Base-by-base conservation (phyloP, 495 filamentous ascomycete species). In the Amniculicola lignicola region DNA sequence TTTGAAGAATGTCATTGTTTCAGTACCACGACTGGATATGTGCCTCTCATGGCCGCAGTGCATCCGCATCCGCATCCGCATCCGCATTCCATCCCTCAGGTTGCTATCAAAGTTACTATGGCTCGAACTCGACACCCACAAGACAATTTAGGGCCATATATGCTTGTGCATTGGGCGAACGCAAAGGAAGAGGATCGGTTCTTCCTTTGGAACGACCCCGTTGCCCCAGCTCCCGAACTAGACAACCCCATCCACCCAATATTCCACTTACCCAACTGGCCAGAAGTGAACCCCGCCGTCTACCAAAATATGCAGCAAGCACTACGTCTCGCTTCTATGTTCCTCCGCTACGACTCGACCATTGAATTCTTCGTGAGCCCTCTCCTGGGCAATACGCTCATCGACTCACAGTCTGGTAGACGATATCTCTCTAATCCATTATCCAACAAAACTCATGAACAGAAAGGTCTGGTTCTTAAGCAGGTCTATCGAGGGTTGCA, bases 321-420 rank as follows among this genome's bases (percentile, higher is more conserved):
- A 12, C 60, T 63, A 27, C 60, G 50, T 11, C 44, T 63, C 6
- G 60, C 54, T 14, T 63, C 60, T 12, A 41, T 63, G 48, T 63
- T 59, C 40, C 60, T 63, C 16, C 10, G 51, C 5, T 24, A 52
- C 11, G 55, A 59, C 12, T 31, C 49, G 6, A 33, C 52, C 19
- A 27, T 63, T 24, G 50, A 59, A 48, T 63, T 41, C 37, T 63
- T 59, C 24, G 38, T 63, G 9, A 22, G 35, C 11, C 54, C 42
- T 3, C 42, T 53, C n/a, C 36, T 58, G 15, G 59, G 59, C 16
- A 33, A 23, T 14, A 7, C 42, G 19, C 27, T 54, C 18, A 41
- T 16, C 4, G 54, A 57, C 35, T 35, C 39, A 3, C 14, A 35
- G 19, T 15, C 48, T 10, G 18, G 41, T n/a, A 56, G 53, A 27